These are phyloP conservation scores for Penicillium alfredii DNA, from an alignment of 495 filamentous ascomycete species.

Conservation along the genomic window DNA sequence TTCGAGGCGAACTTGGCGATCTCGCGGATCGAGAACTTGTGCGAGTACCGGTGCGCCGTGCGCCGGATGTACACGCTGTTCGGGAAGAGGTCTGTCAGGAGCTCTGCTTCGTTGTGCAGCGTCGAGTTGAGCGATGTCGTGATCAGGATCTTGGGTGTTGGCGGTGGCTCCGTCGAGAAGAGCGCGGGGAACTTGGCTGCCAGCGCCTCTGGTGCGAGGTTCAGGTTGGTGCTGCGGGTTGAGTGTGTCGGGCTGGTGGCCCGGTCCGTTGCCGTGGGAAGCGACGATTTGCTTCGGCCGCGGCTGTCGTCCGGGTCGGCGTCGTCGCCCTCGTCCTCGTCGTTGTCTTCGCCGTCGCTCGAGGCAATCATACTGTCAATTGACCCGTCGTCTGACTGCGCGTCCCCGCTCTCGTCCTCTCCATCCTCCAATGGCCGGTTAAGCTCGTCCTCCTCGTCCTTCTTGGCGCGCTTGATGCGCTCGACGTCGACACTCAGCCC, in stretches of 20 bases:
- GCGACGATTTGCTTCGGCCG: conserved; percentile 27
- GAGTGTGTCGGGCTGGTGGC: conserved; percentile 54
- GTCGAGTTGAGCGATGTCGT: conserved; percentile 83
- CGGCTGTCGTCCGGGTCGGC: conserved; percentile 27
- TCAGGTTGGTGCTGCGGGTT: conserved; percentile 63
- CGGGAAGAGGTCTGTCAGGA: conserved; percentile 76
- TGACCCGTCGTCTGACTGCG: conserved; percentile 54
- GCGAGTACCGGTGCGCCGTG: conserved; percentile 66
- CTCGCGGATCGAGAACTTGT: conserved; percentile 86
- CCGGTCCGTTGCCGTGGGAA: conserved; percentile 48
- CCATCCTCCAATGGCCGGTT: conserved; percentile 32
- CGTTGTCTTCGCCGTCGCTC: conserved; percentile 42
- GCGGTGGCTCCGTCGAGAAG: conserved; percentile 56
- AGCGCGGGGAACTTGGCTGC: conserved; percentile 75
- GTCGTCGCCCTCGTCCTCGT: conserved; percentile 38
- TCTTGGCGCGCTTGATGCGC: conserved; percentile 63
- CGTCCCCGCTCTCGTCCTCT: conserved; percentile 36
- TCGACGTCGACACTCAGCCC: conserved; percentile 74
- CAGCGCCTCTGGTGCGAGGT: conserved; percentile 62
- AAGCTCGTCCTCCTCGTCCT: conserved; percentile 55
- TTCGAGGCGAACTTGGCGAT: conserved; percentile 80
- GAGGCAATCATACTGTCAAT: conserved; percentile 64
- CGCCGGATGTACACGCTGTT: conserved; percentile 83
- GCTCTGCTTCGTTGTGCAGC: conserved; percentile 72
- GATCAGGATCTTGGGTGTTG: conserved; percentile 72